A percentile compares a stretch with the other conserved stretches of the same genome.
These are phyloP conservation scores for Scedosporium boydii DNA, from an alignment of 2,329 filamentous ascomycete species.

Conservation along the genomic window DNA sequence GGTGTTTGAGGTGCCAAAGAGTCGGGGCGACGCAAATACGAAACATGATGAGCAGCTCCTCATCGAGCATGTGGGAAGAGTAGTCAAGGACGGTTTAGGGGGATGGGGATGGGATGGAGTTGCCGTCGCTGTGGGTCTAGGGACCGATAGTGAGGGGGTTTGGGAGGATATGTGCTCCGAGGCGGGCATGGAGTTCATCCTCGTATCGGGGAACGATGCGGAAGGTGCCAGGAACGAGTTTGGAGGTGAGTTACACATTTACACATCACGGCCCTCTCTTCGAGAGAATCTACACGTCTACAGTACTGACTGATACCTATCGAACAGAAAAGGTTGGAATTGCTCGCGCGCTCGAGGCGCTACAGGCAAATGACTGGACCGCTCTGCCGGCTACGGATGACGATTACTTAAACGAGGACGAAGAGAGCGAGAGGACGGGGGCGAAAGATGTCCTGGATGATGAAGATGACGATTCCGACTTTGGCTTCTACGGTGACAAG, in stretches of 20 bases:
- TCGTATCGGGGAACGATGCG: conserved; percentile 29
- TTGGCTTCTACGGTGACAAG: conserved; percentile 26
- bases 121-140: conserved; percentile 48
- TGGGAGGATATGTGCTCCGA: conserved; percentile 54
- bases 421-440: conserved; percentile 19
- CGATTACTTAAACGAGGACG: conserved; percentile 17
- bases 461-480: conserved; percentile 21
- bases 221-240: conserved; percentile 42
- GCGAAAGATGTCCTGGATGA: conserved; percentile 17
- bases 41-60: conserved; percentile 25
- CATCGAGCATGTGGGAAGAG: conserved; percentile 41
- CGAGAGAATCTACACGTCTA: background rate
- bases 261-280: background rate
- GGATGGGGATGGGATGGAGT: conserved; percentile 58
- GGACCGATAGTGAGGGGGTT: conserved; percentile 52
- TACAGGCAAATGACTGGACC: conserved; percentile 58
- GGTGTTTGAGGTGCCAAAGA: conserved; percentile 21
- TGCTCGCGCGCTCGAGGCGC: conserved; percentile 47
- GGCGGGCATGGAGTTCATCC: conserved; percentile 53
- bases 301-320: background rate
- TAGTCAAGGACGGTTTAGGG: conserved; percentile 47
- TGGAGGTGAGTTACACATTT: conserved; percentile 34
- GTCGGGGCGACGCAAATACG: background rate
- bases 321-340: conserved; percentile 47
- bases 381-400: conserved; percentile 18